Percentiles rank a stretch among this genome's conserved stretches.
phyloP scores from a whole-genome alignment of 352 stramenopile species.

The Globisporangium heterothallicum region DNA sequence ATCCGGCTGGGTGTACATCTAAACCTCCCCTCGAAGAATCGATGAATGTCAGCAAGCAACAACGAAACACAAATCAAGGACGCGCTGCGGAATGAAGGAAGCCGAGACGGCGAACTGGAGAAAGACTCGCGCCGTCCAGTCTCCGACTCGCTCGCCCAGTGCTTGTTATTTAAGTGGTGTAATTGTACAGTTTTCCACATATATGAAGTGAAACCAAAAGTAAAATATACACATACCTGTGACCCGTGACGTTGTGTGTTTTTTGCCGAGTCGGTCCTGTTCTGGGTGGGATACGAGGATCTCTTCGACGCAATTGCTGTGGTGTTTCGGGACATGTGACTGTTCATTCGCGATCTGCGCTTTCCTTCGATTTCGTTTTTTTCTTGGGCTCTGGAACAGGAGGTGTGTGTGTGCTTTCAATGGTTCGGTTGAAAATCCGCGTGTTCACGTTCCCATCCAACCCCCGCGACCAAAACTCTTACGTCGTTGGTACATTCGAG shows the following conservation, averaged over 20 bases:
- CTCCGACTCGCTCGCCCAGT: no score
- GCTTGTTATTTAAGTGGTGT: constrained; percentile 12
- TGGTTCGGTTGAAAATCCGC: constrained; percentile 63
- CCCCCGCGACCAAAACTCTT: constrained; percentile 67
- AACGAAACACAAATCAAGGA: background rate
- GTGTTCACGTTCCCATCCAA: constrained; percentile 76
- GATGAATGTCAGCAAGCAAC: no score
- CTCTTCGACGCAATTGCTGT: no score
- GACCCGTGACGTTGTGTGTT: background rate
- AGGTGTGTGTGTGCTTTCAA: background rate
- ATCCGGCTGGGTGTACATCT: constrained; percentile 75
- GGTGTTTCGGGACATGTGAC: no score
- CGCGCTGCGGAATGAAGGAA: background rate
- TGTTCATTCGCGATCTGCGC: background rate
- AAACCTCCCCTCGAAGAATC: no score
- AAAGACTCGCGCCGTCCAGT: no score
- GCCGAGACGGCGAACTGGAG: no score
- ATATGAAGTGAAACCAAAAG: constrained; percentile 1
- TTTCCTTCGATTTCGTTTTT: no score
- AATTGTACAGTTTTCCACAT: constrained; percentile 9
- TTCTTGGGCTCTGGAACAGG: background rate
- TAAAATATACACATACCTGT: constrained; percentile 6
- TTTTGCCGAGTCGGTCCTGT: no score
- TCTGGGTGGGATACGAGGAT: background rate
- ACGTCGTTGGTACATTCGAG: constrained; percentile 64